These are phyloP conservation scores for Clonostachys chloroleuca DNA, from an alignment of 2,329 filamentous ascomycete genomes.

Conservation along the genomic window DNA sequence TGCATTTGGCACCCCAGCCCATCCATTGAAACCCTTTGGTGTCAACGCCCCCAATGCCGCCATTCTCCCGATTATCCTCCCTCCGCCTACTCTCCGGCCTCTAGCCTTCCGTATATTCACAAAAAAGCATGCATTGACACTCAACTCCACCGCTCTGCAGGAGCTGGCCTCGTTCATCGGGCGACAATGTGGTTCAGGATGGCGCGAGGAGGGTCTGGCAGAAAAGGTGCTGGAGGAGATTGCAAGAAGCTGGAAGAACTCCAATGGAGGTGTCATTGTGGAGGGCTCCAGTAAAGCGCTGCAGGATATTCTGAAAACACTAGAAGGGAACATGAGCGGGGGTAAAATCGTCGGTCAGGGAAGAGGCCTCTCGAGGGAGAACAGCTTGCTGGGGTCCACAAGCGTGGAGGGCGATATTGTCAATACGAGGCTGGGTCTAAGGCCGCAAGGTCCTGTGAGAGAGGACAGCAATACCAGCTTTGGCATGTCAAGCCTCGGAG, in stretches of 20 bases:
- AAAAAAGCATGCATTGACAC: conserved; percentile 92
- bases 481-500: conserved; percentile 46
- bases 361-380: conserved; percentile 48
- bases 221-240: conserved; percentile 91
- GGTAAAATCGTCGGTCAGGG: conserved; percentile 58
- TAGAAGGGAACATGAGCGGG: conserved; percentile 88
- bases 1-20: conserved; percentile 81
- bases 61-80: conserved; percentile 85
- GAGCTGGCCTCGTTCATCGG: conserved; percentile 86
- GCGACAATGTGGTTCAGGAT: conserved; percentile 89
- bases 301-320: conserved; percentile 74
- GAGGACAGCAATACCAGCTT: conserved; percentile 66
- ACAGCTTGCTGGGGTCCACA: conserved; percentile 56
- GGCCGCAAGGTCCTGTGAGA: conserved; percentile 37
- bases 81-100: conserved; percentile 79
- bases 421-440: conserved; percentile 51
- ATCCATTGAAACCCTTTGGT: conserved; percentile 66
- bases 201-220: conserved; percentile 90
- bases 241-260: conserved; percentile 86
- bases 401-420: conserved; percentile 41
- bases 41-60: conserved; percentile 50
- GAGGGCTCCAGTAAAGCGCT: conserved; percentile 74
- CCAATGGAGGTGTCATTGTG: conserved; percentile 85
- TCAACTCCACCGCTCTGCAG: conserved; percentile 82
- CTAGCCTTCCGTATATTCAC: conserved; percentile 94